Percentiles rank a stretch among this genome's conserved stretches.
Conservation (phyloP, 1,139 yeast species). For the Sugiyamaella castrensis region DNA sequence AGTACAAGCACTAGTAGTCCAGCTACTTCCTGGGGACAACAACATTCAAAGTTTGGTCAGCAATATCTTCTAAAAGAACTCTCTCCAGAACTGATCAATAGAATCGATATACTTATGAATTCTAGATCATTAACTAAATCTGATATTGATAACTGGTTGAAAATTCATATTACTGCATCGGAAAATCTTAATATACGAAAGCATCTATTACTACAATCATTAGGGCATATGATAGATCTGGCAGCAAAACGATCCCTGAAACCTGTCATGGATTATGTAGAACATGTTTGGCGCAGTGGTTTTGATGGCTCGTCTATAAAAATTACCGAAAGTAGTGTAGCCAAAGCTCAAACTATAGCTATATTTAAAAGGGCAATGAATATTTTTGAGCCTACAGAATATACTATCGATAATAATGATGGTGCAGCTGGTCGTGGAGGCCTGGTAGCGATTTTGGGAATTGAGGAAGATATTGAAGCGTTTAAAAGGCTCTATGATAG, state of each 20-base stretch:
- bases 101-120: slow-evolving; percentile 12
- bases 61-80: slow-evolving; percentile 11
- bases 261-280: slow-evolving; percentile 21
- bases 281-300: slow-evolving; percentile 20
- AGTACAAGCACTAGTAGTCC: neutral
- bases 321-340: slow-evolving; percentile 2
- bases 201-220: slow-evolving; percentile 15
- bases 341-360: slow-evolving; percentile 13
- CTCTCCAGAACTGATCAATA: slow-evolving; percentile 17
- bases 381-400: slow-evolving; percentile 21
- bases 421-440: neutral
- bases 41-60: slow-evolving; percentile 7
- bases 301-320: slow-evolving; percentile 18
- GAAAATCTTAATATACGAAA: slow-evolving; percentile 9
- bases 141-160: slow-evolving; percentile 22
- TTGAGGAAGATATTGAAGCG: slow-evolving; percentile 18
- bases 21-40: neutral
- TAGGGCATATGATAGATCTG: slow-evolving; percentile 18
- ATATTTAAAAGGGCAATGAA: slow-evolving; percentile 22
- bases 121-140: slow-evolving; percentile 9
- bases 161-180: slow-evolving; percentile 17
- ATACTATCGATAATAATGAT: slow-evolving; percentile 19
- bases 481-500: slow-evolving; percentile 21
- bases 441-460: slow-evolving; percentile 21
- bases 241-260: slow-evolving; percentile 16